Evolutionary conservation across 2,329 filamentous ascomycete species (phyloP), one percentile per base, ranked within the genome.

Genomic region (Epichloe sylvatica): DNA sequence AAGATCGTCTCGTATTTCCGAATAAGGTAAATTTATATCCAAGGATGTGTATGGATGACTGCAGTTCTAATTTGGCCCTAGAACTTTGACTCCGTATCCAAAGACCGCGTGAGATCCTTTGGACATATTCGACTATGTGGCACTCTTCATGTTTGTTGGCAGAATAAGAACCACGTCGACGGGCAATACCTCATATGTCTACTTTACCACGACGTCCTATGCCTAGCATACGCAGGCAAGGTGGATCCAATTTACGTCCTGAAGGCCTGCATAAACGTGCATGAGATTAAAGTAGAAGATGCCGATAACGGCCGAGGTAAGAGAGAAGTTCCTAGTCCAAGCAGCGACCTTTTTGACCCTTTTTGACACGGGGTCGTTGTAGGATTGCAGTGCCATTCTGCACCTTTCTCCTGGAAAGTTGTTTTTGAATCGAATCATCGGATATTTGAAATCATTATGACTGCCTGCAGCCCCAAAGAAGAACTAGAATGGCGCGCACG

Each of bases 401-500:
- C 86, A 1, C 81, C 86, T 0, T 86, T 86, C 63, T 92, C 89
- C 1, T 97, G 90, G 91, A 98, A 97, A 63, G 60, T 96, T 11
- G 74, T 87, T 3, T 96, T 97, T 59, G 83, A 92, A 62, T 78
- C 79, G 55, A 75, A 84, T 50, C 78, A 84, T 55, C 80, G 85
- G 52, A 71, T 91, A 48, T 91, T 86, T 62, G 91, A 97, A 65
- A 67, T 95, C 15, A 80, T 96, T 39, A 74, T 95, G 68, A 94
- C 85, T 55, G 91, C 89, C 36, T 95, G 89, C 58, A 91, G 84
- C 1, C 72, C 80, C 0, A 79, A 76, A 39, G 91, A 98, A 62
- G 87, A 92, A 59, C 70, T 77, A 43, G 80, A 83, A 58, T 98
- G 92, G 91, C 81, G 83, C 54, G 73, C 70, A 15, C 77, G 82